Evolutionary conservation across 2,329 filamentous ascomycete genomes (phyloP).

Genomic region (Arthrobotrys entomopaga): DNA sequence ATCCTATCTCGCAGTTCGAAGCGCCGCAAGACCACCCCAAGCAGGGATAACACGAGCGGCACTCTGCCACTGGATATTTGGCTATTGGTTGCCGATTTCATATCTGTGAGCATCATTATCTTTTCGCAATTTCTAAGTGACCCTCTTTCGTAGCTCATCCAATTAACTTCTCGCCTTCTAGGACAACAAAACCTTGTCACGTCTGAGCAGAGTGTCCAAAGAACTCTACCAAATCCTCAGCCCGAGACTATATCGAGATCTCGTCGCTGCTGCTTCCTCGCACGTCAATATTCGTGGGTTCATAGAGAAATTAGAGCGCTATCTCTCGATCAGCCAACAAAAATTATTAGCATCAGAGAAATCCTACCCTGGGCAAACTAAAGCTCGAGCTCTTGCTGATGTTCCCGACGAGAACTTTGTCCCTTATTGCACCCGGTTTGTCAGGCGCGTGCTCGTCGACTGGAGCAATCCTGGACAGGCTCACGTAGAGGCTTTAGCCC

Average conservation of each 20-base stretch:
- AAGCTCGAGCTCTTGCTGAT: neutral
- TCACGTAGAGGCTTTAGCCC: conserved; percentile 1
- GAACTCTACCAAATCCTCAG: conserved; percentile 24
- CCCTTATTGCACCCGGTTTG: conserved; percentile 35
- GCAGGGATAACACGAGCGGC: neutral
- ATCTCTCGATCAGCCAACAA: conserved; percentile 23
- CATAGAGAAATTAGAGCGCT: conserved; percentile 5
- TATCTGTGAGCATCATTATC: conserved; percentile 13
- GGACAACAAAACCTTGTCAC: conserved; percentile 25
- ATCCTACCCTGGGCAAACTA: neutral
- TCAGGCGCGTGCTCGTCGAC: conserved; percentile 30
- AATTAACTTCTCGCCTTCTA: neutral
- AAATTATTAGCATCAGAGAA: conserved; percentile 4
- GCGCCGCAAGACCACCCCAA: conserved; percentile 14
- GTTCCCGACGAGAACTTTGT: neutral
- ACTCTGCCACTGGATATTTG: conserved; percentile 40
- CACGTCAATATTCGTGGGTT: conserved; percentile 21
- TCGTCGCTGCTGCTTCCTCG: conserved; percentile 29
- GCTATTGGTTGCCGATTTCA: conserved; percentile 34
- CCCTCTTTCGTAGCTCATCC: too few relatives aligned
- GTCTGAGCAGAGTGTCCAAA: conserved; percentile 37
- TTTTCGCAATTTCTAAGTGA: too few relatives aligned
- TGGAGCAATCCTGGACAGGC: conserved; percentile 29
- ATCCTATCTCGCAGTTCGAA: conserved; percentile 10
- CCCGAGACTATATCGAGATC: conserved; percentile 30